Percentiles rank a stretch among this genome's conserved stretches.
These are phyloP conservation scores for Capsella rubella DNA, from an alignment of 441 rosid species.

Conservation along the genomic window DNA sequence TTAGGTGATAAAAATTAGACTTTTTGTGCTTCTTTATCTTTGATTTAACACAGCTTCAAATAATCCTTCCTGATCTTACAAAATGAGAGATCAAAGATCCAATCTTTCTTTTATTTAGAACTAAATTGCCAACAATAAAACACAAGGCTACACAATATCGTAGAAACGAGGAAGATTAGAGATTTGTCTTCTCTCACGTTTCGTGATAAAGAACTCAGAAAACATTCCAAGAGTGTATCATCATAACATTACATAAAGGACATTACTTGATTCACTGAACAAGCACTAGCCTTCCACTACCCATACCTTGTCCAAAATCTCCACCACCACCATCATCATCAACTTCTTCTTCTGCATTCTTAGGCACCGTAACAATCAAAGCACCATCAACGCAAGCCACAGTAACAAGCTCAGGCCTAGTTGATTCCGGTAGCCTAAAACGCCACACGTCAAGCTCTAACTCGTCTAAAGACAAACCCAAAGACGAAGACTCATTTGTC, in stretches of 20 bases:
- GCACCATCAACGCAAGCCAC: conserved; percentile 75
- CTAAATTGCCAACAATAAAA: conserved; percentile 15
- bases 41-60: not conserved
- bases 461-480: conserved; percentile 66
- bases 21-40: not conserved
- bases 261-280: conserved; percentile 59
- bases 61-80: not conserved
- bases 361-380: conserved; percentile 88
- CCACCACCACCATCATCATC: conserved; percentile 43
- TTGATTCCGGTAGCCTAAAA: conserved; percentile 85
- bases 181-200: not conserved
- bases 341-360: conserved; percentile 55
- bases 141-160: conserved; percentile 21
- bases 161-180: conserved; percentile 16
- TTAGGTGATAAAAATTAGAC: conserved; percentile 2
- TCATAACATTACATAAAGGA: conserved; percentile 28
- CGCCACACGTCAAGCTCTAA: conserved; percentile 97
- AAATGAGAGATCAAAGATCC: conserved; percentile 12
- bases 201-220: too few relatives aligned
- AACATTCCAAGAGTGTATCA: conserved; percentile 4
- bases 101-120: conserved; percentile 22
- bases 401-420: conserved; percentile 91
- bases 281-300: conserved; percentile 81
- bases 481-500: conserved; percentile 61
- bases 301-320: conserved; percentile 67